These are phyloP conservation scores for Trichopus zeylanicus DNA, from an alignment of 116 monocot genomes.

Conservation along the genomic window DNA sequence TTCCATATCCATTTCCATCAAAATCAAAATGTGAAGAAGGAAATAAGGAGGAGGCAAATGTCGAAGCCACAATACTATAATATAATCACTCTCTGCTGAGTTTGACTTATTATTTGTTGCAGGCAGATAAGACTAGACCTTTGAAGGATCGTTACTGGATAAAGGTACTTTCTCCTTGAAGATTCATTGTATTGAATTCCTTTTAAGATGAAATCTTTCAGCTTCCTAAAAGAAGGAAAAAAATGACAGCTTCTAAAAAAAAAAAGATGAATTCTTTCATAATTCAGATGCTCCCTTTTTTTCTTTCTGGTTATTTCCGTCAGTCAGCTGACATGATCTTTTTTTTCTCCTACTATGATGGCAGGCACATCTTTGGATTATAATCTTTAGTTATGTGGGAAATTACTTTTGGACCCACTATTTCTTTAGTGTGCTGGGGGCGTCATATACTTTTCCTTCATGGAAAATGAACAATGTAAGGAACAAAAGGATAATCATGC, in stretches of 20 bases:
- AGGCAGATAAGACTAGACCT: constrained; percentile 62
- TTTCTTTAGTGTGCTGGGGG: constrained; percentile 94
- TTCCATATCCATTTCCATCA: no score
- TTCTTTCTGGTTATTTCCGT: background rate
- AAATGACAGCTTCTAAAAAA: no score
- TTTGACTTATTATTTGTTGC: constrained; percentile 18
- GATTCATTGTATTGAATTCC: background rate
- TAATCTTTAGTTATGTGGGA: constrained; percentile 96
- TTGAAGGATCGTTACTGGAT: constrained; percentile 94
- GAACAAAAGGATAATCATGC: background rate
- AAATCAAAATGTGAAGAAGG: no score
- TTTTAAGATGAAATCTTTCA: no score
- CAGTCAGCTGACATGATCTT: background rate
- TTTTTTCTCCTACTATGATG: background rate
- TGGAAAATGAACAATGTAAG: constrained; percentile 99
- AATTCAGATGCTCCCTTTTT: background rate
- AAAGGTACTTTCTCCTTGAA: constrained; percentile 41
- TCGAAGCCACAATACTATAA: no score
- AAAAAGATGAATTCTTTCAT: no score
- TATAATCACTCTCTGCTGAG: background rate
- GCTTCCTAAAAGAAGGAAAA: no score
- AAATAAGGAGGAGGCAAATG: no score
- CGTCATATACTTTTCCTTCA: constrained; percentile 97
- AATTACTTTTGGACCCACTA: constrained; percentile 99
- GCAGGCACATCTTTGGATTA: constrained; percentile 92